Conservation (phyloP, 192 early-diverging fungal genomes). For the Coemansia sp. region DNA sequence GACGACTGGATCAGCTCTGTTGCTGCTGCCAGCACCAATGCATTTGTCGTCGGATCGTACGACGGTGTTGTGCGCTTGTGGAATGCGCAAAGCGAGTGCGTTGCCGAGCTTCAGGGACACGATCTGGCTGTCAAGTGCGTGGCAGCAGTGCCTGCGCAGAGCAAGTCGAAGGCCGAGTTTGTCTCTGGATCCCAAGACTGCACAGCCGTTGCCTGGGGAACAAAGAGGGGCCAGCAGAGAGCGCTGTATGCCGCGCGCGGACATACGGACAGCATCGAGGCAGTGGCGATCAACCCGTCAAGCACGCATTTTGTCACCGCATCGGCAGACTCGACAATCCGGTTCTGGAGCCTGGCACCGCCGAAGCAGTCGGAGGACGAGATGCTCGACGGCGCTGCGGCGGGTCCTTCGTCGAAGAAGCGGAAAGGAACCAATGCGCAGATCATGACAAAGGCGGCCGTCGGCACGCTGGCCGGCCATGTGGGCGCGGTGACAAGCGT, state of each 20-base stretch:
- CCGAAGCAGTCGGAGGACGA: slow-evolving; percentile 56
- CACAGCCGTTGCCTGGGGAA: slow-evolving; percentile 67
- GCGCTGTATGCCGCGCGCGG: slow-evolving; percentile 73
- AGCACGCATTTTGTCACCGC: slow-evolving; percentile 60
- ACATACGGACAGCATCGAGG: slow-evolving; percentile 78
- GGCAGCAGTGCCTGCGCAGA: slow-evolving; percentile 54
- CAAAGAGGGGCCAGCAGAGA: slow-evolving; percentile 33
- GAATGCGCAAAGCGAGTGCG: slow-evolving; percentile 73
- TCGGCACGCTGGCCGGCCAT: slow-evolving; percentile 67
- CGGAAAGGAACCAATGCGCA: slow-evolving; percentile 24
- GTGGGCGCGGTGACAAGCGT: slow-evolving; percentile 74
- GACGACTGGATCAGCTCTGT: slow-evolving; percentile 96
- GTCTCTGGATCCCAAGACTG: slow-evolving; percentile 67
- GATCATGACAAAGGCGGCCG: slow-evolving; percentile 39
- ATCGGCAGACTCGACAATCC: slow-evolving; percentile 75
- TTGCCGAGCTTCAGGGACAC: slow-evolving; percentile 66
- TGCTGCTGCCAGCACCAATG: slow-evolving; percentile 15
- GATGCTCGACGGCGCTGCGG: slow-evolving; percentile 28
- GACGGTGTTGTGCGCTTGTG: slow-evolving; percentile 83
- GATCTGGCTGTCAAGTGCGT: slow-evolving; percentile 75
- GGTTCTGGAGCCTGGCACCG: slow-evolving; percentile 72
- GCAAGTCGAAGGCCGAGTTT: slow-evolving; percentile 51
- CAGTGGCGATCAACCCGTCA: slow-evolving; percentile 62
- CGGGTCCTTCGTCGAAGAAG: slow-evolving; percentile 36
- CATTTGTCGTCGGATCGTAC: slow-evolving; percentile 78